These are phyloP conservation scores for Aegle marmelos DNA, from an alignment of 345 rosid genomes.

Conservation along the genomic window DNA sequence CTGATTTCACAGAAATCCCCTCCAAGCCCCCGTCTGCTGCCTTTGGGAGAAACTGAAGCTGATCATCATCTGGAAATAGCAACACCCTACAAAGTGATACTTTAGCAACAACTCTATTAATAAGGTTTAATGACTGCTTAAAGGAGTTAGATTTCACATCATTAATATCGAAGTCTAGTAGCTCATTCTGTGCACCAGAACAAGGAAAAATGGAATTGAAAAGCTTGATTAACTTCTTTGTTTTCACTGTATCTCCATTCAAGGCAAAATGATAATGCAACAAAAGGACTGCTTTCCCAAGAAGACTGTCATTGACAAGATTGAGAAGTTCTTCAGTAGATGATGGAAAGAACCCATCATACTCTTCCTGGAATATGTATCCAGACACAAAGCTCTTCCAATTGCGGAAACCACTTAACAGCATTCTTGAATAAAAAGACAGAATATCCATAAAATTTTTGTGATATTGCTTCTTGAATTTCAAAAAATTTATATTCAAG, in stretches of 20 bases:
- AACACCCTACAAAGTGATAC: slow-evolving; percentile 51
- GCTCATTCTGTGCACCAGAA: slow-evolving; percentile 36
- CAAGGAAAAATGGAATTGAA: slow-evolving; percentile 41
- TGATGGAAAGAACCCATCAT: slow-evolving; percentile 40
- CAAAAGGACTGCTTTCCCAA: slow-evolving; percentile 70
- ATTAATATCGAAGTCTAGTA: slow-evolving; percentile 51
- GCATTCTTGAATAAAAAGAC: slow-evolving; percentile 52
- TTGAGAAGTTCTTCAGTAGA: slow-evolving; percentile 49
- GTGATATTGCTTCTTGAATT: slow-evolving; percentile 41
- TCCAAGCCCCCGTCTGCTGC: slow-evolving; percentile 30
- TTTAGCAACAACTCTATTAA: slow-evolving; percentile 58
- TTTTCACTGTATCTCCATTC: slow-evolving; percentile 39
- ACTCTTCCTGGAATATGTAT: slow-evolving; percentile 54
- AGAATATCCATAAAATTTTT: slow-evolving; percentile 40
- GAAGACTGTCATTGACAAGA: slow-evolving; percentile 57
- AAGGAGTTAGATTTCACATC: slow-evolving; percentile 44
- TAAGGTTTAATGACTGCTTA: slow-evolving; percentile 47
- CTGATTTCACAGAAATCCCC: slow-evolving; percentile 26
- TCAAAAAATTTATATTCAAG: slow-evolving; percentile 38
- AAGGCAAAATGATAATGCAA: slow-evolving; percentile 53
- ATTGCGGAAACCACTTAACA: slow-evolving; percentile 48
- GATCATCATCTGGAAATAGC: slow-evolving; percentile 50
- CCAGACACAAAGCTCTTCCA: slow-evolving; percentile 65
- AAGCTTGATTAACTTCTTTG: slow-evolving; percentile 48
- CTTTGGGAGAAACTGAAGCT: slow-evolving; percentile 21